These are phyloP conservation scores for Gossypium herbaceum DNA, from an alignment of 345 rosid genomes.

Conservation along the genomic window DNA sequence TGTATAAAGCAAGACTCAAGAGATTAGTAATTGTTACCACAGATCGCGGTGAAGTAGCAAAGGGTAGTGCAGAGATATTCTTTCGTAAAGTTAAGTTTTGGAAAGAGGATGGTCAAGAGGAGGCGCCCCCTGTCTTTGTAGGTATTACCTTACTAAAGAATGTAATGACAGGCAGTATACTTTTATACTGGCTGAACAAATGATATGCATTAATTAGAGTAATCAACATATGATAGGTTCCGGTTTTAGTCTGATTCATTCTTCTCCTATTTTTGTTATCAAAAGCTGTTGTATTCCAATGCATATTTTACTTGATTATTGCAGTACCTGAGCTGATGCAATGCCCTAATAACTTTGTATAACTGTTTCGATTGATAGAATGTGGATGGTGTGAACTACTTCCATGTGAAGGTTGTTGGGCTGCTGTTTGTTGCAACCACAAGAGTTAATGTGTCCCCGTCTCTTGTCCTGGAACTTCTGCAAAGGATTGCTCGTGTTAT, in stretches of 20 bases:
- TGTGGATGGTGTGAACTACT: conserved; percentile 92
- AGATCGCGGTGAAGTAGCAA: conserved; percentile 91
- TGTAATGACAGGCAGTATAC: conserved; percentile 9
- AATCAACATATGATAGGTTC: no score
- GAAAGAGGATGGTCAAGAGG: conserved; percentile 94
- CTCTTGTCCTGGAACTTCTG: conserved; percentile 90
- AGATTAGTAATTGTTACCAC: conserved; percentile 10
- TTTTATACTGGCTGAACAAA: neutral
- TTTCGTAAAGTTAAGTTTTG: conserved; percentile 97
- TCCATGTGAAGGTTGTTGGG: conserved; percentile 90
- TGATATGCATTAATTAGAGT: neutral
- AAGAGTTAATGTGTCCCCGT: conserved; percentile 83
- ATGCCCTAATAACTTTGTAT: neutral
- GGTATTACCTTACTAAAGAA: conserved; percentile 47
- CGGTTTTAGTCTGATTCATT: no score
- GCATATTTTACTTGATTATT: neutral
- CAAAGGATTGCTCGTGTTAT: conserved; percentile 96
- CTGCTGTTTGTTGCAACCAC: conserved; percentile 87
- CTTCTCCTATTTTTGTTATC: no score
- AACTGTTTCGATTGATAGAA: conserved; percentile 32
- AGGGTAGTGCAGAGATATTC: conserved; percentile 89
- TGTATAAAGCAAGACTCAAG: neutral
- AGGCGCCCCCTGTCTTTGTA: conserved; percentile 98
- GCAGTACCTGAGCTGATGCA: neutral
- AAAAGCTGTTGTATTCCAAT: neutral